Evolutionary conservation across 2,329 filamentous ascomycete genomes (phyloP).

Genomic region (Aspergillus sp.): DNA sequence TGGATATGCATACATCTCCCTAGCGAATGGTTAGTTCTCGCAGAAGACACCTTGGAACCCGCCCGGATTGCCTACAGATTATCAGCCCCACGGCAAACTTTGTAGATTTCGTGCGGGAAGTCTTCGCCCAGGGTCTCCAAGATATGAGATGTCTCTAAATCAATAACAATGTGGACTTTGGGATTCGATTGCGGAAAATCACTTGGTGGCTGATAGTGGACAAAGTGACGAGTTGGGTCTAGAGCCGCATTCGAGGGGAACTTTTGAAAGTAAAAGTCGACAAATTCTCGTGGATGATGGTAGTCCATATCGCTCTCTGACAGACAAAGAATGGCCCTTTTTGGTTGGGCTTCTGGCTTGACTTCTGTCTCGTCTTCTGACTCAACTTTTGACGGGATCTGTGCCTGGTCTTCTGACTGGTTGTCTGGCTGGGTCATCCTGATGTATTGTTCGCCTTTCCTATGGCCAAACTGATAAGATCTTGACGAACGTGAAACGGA

Average conservation of each 20-base stretch:
- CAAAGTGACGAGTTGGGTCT: slow-evolving; percentile 1
- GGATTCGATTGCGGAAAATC: slow-evolving; percentile 3
- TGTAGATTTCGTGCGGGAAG: slow-evolving; percentile 3
- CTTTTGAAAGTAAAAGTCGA: slow-evolving; percentile 6
- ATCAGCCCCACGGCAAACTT: background rate
- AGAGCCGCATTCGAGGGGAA: slow-evolving; percentile 4
- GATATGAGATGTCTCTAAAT: background rate
- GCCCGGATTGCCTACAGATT: background rate
- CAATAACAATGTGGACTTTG: slow-evolving; percentile 11
- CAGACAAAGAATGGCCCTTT: slow-evolving; percentile 4
- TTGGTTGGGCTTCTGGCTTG: background rate
- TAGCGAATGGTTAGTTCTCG: background rate
- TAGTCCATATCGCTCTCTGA: slow-evolving; percentile 2
- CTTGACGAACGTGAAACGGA: too few species aligned
- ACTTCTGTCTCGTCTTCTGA: too few species aligned
- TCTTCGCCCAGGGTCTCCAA: background rate
- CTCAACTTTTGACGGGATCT: too few species aligned
- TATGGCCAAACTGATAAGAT: too few species aligned
- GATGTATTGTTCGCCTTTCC: too few species aligned
- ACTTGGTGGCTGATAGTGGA: slow-evolving; percentile 11
- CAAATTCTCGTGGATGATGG: background rate
- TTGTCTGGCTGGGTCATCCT: too few species aligned
- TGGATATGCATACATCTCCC: slow-evolving; percentile 2
- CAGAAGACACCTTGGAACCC: background rate
- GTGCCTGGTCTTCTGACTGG: too few species aligned